phyloP scores from a whole-genome alignment of 768 basidiomycete genomes.

The Omphalotus guepiniiformis region DNA sequence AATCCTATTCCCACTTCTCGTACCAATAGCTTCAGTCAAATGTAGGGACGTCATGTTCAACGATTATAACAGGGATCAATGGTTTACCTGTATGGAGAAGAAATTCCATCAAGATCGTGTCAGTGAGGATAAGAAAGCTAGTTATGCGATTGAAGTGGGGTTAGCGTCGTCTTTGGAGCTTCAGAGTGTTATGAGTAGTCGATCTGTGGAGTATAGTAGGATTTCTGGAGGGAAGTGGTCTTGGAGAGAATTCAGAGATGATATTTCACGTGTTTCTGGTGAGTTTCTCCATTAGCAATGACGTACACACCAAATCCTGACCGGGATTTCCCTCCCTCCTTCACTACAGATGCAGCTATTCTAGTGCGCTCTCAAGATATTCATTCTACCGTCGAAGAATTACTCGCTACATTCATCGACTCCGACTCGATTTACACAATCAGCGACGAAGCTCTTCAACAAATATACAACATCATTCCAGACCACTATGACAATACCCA shows the following conservation, averaged over 20 bases:
- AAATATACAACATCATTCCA: no score
- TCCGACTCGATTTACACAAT: no score
- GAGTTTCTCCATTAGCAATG: background rate
- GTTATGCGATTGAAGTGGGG: constrained; percentile 1
- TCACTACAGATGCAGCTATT: no score
- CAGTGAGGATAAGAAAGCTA: background rate
- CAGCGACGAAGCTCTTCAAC: no score
- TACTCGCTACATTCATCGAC: no score
- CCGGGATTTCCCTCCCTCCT: background rate
- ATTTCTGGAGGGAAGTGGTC: background rate
- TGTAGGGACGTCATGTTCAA: no score
- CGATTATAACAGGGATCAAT: background rate
- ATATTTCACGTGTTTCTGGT: background rate
- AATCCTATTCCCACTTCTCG: no score
- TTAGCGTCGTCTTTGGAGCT: background rate
- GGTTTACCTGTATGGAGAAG: background rate
- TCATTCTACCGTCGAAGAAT: no score
- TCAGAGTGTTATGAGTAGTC: background rate
- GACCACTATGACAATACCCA: no score
- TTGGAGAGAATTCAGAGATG: background rate
- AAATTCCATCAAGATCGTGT: background rate
- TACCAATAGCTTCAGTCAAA: no score
- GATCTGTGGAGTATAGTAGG: background rate
- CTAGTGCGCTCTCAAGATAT: background rate
- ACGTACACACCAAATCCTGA: background rate